Percentiles rank a stretch among this genome's conserved stretches.
Evolutionary conservation across 2,329 filamentous ascomycete species (phyloP).

Genomic region (Cladophialophora exuberans): DNA sequence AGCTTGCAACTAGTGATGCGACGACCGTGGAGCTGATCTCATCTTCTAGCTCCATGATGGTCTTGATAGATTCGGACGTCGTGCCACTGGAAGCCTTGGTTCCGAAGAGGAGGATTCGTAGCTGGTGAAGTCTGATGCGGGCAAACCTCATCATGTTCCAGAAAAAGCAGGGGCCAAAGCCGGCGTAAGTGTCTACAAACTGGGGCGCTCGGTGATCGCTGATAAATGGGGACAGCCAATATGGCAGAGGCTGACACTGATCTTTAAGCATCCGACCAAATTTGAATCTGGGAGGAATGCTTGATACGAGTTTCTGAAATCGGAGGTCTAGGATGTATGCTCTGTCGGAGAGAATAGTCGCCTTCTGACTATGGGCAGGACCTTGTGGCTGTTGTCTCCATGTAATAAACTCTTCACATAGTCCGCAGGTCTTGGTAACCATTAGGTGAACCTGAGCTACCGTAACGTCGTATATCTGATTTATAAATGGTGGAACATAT

Average conservation of each 20-base stretch:
- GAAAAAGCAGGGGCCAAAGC: background rate
- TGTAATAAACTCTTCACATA: background rate
- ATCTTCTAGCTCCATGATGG: background rate
- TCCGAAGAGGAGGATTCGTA: background rate
- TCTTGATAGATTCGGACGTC: background rate
- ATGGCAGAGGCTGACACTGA: background rate
- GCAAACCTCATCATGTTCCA: background rate
- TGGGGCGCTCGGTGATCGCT: background rate
- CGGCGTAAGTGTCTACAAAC: background rate
- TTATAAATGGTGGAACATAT: background rate
- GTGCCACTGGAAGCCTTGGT: background rate
- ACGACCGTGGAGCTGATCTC: background rate
- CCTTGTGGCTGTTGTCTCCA: background rate
- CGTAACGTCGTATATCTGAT: background rate
- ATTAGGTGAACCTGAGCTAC: background rate
- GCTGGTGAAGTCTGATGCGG: background rate
- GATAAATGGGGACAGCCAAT: background rate
- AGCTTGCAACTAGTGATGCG: background rate
- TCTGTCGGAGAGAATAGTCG: background rate
- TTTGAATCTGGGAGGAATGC: background rate
- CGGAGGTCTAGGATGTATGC: background rate
- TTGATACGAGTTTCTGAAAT: background rate
- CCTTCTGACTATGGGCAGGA: background rate
- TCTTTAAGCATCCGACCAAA: background rate
- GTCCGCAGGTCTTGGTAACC: background rate